Evolutionary conservation across 1,284 basidiomycete species (phyloP), one percentile per base, ranked within the genome.

Genomic region (Blastosporella zonata): DNA sequence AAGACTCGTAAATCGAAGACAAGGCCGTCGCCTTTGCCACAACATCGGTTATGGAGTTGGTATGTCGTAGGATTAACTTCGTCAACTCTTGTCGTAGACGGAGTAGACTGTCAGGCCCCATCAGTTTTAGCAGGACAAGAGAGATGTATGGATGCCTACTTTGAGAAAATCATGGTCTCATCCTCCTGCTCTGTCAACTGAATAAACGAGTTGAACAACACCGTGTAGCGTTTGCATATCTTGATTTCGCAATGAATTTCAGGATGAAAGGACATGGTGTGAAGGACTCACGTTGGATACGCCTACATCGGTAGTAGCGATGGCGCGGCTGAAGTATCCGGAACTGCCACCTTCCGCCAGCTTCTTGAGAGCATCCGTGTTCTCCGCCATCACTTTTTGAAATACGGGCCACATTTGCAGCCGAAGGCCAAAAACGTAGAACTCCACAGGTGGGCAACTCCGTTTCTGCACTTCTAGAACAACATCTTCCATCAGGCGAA

Each of bases 81-180:
- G 82, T 75, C n/a, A 96, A 65, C 65, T 96, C 93, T 59, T 85
- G 82, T 33, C 93, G 81, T 43, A 97, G 66, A n/a, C 92, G 86
- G n/a, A 85, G 71, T 50, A 95, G 72, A 61, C 94, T 97, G 53
- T 7, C 52, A 39, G 23, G 35, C 29, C 40, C 45, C 37, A 53
- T 50, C 47, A 47, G 41, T 5, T 18, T 13, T 2, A 6, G 21
- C 2, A 6, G 18, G 13, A 1, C 23, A 9, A 10, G 18, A 52
- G 23, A 49, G 39, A 41, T 18, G 12, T 31, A 23, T 43, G 7
- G 29, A 37, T 8, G 35, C 60, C 78, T 62, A 93, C 93, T 93
- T 93, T 10, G 88, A 85, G 61, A 95, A 96, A 39, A 95, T 87
- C 93, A 96, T 95, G 5, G 89, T 91, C 64, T 97, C 93, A 56